A percentile compares a stretch with the other conserved stretches of the same genome.
Conservation (phyloP, 2,329 filamentous ascomycete species). For the Cryphonectria nitschkei region DNA sequence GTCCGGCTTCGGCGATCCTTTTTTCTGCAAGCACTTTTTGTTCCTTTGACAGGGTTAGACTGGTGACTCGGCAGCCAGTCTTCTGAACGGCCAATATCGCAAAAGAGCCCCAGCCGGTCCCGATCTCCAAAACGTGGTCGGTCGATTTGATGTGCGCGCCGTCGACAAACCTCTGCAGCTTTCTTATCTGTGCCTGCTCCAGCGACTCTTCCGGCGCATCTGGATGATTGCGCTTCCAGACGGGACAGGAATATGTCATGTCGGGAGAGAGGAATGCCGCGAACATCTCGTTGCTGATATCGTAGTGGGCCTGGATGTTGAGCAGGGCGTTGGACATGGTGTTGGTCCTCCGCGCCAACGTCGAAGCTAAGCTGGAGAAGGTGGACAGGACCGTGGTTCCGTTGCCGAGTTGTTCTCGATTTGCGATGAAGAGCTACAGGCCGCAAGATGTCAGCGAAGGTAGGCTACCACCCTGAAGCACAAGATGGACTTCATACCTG, state of each 20-base stretch:
- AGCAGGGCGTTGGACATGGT: conserved; percentile 61
- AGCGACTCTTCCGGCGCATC: conserved; percentile 57
- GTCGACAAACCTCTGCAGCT: conserved; percentile 67
- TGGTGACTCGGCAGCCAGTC: conserved; percentile 71
- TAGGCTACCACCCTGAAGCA: background rate
- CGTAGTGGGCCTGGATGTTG: conserved; percentile 74
- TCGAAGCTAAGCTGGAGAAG: conserved; percentile 60
- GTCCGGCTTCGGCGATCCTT: conserved; percentile 63
- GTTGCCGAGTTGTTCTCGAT: conserved; percentile 66
- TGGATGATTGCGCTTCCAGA: conserved; percentile 57
- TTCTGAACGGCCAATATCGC: conserved; percentile 69
- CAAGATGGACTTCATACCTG: conserved; percentile 47
- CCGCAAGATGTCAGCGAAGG: conserved; percentile 13
- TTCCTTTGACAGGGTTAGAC: conserved; percentile 68
- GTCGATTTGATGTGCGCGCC: conserved; percentile 64
- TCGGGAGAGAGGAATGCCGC: conserved; percentile 73
- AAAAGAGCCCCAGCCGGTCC: conserved; percentile 76
- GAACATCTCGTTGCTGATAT: conserved; percentile 78
- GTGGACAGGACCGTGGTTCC: conserved; percentile 65
- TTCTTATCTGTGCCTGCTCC: conserved; percentile 68
- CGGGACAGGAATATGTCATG: conserved; percentile 76
- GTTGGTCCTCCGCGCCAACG: conserved; percentile 61
- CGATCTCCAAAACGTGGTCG: conserved; percentile 76
- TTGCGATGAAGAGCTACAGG: conserved; percentile 68
- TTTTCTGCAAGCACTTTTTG: conserved; percentile 71